These are phyloP conservation scores for Lagerstroemia speciosa DNA, from an alignment of 345 rosid species.

Conservation along the genomic window DNA sequence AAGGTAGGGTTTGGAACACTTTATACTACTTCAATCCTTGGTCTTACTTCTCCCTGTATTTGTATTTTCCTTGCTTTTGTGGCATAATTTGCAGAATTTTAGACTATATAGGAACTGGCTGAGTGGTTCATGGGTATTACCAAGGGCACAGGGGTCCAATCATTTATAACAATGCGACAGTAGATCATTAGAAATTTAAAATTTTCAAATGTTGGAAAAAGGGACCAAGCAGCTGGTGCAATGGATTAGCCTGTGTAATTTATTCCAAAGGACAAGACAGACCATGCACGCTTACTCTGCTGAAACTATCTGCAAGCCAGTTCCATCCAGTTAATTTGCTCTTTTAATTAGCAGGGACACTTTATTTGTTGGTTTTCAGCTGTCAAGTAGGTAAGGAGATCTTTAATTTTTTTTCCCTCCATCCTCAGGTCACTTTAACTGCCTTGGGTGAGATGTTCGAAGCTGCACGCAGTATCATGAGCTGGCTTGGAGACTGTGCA, in stretches of 20 bases:
- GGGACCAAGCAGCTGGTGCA: background rate
- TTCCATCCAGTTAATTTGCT: no score
- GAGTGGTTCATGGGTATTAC: background rate
- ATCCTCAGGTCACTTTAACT: constrained; percentile 63
- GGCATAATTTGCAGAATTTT: background rate
- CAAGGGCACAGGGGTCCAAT: background rate
- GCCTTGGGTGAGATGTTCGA: constrained; percentile 94
- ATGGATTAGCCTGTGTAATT: background rate
- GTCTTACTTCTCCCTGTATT: background rate
- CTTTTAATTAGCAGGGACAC: no score
- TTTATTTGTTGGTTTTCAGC: no score
- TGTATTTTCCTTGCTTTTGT: background rate
- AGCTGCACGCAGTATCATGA: constrained; percentile 91
- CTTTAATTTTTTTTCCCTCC: background rate
- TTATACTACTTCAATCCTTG: background rate
- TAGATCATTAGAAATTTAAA: background rate
- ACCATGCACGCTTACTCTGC: background rate
- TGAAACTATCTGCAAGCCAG: background rate
- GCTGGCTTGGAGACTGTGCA: constrained; percentile 97
- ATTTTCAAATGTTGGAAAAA: background rate
- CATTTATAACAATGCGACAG: background rate
- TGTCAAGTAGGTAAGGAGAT: background rate
- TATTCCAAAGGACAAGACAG: background rate
- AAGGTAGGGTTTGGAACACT: constrained; percentile 42
- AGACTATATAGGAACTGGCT: background rate